These are phyloP conservation scores for Gyrodon lividus DNA, from an alignment of 768 basidiomycete species.

Conservation along the genomic window DNA sequence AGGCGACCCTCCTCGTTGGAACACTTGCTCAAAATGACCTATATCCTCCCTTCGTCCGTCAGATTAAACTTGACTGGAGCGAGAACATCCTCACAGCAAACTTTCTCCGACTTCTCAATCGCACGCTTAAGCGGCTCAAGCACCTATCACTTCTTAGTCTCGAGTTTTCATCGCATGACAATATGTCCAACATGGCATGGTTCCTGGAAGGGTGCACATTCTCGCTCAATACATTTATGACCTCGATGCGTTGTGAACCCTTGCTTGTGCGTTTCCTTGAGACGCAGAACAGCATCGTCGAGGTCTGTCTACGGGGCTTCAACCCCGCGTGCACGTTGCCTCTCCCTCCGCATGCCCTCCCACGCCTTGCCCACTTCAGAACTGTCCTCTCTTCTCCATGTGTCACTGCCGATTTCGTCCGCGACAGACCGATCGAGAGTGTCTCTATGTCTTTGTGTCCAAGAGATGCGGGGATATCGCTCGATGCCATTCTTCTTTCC, in stretches of 20 bases:
- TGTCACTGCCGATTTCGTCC: slow-evolving; percentile 45
- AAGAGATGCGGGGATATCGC: slow-evolving; percentile 36
- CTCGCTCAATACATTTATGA: slow-evolving; percentile 47
- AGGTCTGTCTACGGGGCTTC: slow-evolving; percentile 57
- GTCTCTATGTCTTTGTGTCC: slow-evolving; percentile 55
- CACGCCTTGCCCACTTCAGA: slow-evolving; percentile 48
- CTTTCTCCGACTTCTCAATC: slow-evolving; percentile 49
- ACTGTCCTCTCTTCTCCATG: slow-evolving; percentile 51
- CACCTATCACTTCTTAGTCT: slow-evolving; percentile 44
- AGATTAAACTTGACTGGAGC: slow-evolving; percentile 46
- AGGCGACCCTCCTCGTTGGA: slow-evolving; percentile 38
- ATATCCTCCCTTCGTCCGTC: slow-evolving; percentile 43
- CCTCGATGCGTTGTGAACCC: slow-evolving; percentile 53
- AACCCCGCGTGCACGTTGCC: slow-evolving; percentile 34
- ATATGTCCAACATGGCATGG: slow-evolving; percentile 42
- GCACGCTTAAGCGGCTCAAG: slow-evolving; percentile 39
- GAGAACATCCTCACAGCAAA: slow-evolving; percentile 41
- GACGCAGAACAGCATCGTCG: slow-evolving; percentile 44
- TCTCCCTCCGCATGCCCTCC: slow-evolving; percentile 43
- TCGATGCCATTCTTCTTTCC: slow-evolving; percentile 44
- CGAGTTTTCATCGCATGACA: slow-evolving; percentile 44
- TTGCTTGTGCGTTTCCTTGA: slow-evolving; percentile 52
- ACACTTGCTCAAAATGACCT: slow-evolving; percentile 38
- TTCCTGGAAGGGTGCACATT: slow-evolving; percentile 46
- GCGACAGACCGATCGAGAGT: slow-evolving; percentile 46